Base-by-base conservation (phyloP, 208 protist genomes). In the Wallacemonas collosoma region DNA sequence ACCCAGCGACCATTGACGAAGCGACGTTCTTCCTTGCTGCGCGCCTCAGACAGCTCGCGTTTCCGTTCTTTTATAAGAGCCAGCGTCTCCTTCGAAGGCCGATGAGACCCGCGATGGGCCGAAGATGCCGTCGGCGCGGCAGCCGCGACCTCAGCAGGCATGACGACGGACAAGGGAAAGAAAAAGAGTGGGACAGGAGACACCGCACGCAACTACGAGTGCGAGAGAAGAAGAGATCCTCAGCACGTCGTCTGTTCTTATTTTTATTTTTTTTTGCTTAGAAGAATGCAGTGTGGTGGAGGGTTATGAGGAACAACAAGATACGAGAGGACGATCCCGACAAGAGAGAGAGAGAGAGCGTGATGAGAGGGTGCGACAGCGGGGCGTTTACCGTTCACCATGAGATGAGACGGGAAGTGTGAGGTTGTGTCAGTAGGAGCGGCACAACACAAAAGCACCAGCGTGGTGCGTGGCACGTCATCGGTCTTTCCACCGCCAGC, bases 1-100 rank as follows among this genome's bases (percentile, higher is more conserved):
- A 94, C 88, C 87, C 88, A 93, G 12, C 88, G 85, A 2, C 92
- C 92, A 47, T 90, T 82, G 35, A 96, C 60, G 55, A 91, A 90
- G 17, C 66, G 58, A 47, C 78, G 76, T 73, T 96, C 88, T 26
- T 91, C 81, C 36, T 68, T 7, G 0, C 35, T 45, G 17, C 71
- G 67, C 12, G 76, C 79, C 55, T 62, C 72, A n/a, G 73, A 51
- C n/a, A 95, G 81, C 68, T 93, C 84, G 36, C 68, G 75, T 2
- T 68, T 73, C 38, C 92, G 92, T 66, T 72, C 12, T 26, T 72
- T 76, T 11, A 96, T 70, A 26, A 91, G 67, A 41, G 86, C 86
- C 53, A 76, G 78, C 41, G 81, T 88, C 72, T 92, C 82, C 54
- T 85, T 86, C 11, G 87, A 92, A 3, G 83, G 72, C 3, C 68